Evolutionary conservation across 352 stramenopile species (phyloP), one percentile per base, ranked within the genome.

Genomic region (Globisporangium rhizosaccharum): DNA sequence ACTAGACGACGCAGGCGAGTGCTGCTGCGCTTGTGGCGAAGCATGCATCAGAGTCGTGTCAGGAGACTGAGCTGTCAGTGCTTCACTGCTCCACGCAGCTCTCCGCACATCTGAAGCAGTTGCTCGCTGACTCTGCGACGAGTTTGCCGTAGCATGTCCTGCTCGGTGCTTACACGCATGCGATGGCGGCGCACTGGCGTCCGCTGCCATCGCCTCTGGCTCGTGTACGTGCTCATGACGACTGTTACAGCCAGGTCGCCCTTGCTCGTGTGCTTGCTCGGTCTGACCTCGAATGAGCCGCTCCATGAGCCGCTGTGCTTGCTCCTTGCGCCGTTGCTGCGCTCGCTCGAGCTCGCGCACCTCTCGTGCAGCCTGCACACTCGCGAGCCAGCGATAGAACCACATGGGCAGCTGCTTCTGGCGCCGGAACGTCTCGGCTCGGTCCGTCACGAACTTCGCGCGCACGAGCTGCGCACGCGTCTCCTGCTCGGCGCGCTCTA

Each of bases 351-450:
- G 41, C n/a, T 57, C 51, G n/a, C 57, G 56, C 14, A 61, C 61
- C 11, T 85, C 70, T 46, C 73, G 74, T 28, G 52, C 30, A 17
- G 70, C 66, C 23, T 26, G 56, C 10, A 67, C 59, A 18, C 57
- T 64, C 18, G 44, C 51, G 1, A n/a, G 49, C 81, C 81, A 90
- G 5, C 46, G 65, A 47, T 84, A 79, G 54, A 90, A 88, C 75
- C 65, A 82, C 28, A 53, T 55, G 0, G 77, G 67, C 20, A 90
- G 51, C 20, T 61, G 63, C 41, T 65, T 77, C 3, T 52, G 39
- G 3, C 76, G 71, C 57, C 68, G 58, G 54, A 87, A 82, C 12
- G 53, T 33, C 10, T 70, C 57, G 0, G 78, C 81, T 37, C 57
- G 59, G 2, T 44, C 26, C 7, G 15, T 4, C 5, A 56, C 12